Evolutionary conservation across 1,139 yeast species (phyloP).

Genomic region (Geotrichum reessii): DNA sequence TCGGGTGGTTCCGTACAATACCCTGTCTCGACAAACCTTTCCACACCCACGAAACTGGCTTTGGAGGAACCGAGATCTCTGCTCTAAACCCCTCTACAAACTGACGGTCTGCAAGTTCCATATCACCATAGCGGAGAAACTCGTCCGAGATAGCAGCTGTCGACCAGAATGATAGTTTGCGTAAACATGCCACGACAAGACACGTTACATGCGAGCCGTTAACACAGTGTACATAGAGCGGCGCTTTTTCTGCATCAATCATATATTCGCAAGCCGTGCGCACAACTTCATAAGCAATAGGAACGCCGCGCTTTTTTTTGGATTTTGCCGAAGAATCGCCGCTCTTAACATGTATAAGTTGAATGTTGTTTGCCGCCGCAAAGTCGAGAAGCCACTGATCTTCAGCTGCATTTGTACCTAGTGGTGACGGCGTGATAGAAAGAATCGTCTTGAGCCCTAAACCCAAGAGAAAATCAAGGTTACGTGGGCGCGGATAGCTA

Average conservation of each 20-base stretch:
- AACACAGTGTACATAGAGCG: conserved; percentile 77
- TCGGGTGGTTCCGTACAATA: conserved; percentile 37
- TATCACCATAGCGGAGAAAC: conserved; percentile 62
- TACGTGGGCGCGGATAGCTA: conserved; percentile 75
- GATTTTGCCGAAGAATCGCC: conserved; percentile 37
- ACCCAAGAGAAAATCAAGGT: conserved; percentile 64
- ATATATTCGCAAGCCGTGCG: conserved; percentile 54
- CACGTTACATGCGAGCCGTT: conserved; percentile 89
- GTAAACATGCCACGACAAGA: conserved; percentile 73
- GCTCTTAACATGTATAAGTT: conserved; percentile 60
- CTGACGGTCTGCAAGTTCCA: conserved; percentile 72
- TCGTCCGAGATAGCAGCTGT: conserved; percentile 83
- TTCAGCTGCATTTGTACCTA: conserved; percentile 34
- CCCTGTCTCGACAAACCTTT: conserved; percentile 59
- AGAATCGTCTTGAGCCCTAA: conserved; percentile 65
- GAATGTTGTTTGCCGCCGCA: conserved; percentile 45
- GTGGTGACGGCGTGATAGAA: conserved; percentile 73
- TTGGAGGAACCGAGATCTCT: conserved; percentile 49
- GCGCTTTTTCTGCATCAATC: conserved; percentile 55
- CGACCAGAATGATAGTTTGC: conserved; percentile 86
- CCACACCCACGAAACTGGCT: conserved; percentile 69
- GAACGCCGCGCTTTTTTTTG: conserved; percentile 49
- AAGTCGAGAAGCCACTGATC: conserved; percentile 46
- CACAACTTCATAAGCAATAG: conserved; percentile 62
- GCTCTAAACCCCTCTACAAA: conserved; percentile 79